Conservation (phyloP, 306 rosid species). For the Begonia loranthoides region DNA sequence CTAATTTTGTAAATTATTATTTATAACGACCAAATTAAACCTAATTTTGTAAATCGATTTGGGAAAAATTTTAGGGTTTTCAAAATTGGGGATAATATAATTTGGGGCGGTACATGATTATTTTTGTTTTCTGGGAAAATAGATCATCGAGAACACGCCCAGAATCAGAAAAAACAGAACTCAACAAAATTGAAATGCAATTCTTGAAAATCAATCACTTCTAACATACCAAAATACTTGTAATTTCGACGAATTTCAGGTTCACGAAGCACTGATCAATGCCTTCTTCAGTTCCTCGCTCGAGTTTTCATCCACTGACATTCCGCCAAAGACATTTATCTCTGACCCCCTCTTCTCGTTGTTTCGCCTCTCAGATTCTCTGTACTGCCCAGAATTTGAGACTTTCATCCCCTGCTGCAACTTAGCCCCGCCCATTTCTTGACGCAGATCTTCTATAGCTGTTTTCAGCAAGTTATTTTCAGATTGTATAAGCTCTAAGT, state of each 20-base stretch:
- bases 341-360: constrained; percentile 35
- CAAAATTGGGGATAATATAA: too few relatives aligned
- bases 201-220: neutral
- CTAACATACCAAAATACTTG: neutral
- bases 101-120: too few relatives aligned
- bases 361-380: constrained; percentile 24
- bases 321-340: constrained; percentile 14
- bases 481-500: constrained; percentile 42
- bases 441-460: constrained; percentile 72
- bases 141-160: too few relatives aligned
- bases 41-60: too few relatives aligned
- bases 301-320: constrained; percentile 20
- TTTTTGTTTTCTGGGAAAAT: too few relatives aligned
- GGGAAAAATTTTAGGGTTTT: too few relatives aligned
- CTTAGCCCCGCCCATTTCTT: constrained; percentile 26
- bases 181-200: too few relatives aligned
- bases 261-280: constrained; percentile 15
- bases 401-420: neutral
- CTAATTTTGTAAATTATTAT: too few relatives aligned
- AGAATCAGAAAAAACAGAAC: too few relatives aligned
- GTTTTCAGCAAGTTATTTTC: constrained; percentile 63
- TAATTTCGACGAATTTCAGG: constrained; percentile 12
- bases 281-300: constrained; percentile 51
- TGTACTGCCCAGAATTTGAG: constrained; percentile 16
- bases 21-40: too few relatives aligned